phyloP scores from a whole-genome alignment of 176 grass and related monocot species.

The Phragmites australis region DNA sequence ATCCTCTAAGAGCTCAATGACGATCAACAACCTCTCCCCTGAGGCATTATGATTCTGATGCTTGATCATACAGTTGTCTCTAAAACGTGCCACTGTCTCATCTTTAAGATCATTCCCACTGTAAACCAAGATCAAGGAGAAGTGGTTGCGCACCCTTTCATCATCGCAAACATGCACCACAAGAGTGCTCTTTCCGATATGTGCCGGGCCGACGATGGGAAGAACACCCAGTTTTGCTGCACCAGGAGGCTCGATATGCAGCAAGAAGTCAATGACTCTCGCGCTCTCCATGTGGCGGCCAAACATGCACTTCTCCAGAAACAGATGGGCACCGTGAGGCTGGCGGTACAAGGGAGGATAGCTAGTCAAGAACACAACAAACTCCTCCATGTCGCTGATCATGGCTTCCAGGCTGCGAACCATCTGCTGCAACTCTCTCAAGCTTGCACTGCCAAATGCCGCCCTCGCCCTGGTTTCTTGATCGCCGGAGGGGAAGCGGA shows the following conservation, averaged over 20 bases:
- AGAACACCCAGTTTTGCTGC: background rate
- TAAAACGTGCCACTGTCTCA: accelerated
- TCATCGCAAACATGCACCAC: background rate
- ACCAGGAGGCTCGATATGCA: background rate
- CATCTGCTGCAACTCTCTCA: background rate
- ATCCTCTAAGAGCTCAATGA: background rate
- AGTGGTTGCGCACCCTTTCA: constrained; percentile 20
- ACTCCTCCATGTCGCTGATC: background rate
- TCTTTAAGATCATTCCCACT: background rate
- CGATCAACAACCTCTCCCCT: background rate
- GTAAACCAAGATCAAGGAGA: constrained; percentile 1
- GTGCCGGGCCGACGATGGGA: background rate
- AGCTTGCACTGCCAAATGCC: too few species aligned
- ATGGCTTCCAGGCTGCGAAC: background rate
- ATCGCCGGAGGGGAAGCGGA: background rate
- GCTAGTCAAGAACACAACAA: background rate
- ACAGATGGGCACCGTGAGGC: background rate
- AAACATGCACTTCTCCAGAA: background rate
- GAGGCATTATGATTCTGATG: background rate
- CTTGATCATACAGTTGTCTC: background rate
- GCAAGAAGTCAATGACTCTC: background rate
- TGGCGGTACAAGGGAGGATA: background rate
- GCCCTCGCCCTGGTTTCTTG: background rate
- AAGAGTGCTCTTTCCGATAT: constrained; percentile 33
- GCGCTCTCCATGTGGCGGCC: background rate